Percentiles rank a stretch among this genome's conserved stretches.
These are phyloP conservation scores for Starmerella kuoi DNA, from an alignment of 805 yeast genomes.

Conservation along the genomic window DNA sequence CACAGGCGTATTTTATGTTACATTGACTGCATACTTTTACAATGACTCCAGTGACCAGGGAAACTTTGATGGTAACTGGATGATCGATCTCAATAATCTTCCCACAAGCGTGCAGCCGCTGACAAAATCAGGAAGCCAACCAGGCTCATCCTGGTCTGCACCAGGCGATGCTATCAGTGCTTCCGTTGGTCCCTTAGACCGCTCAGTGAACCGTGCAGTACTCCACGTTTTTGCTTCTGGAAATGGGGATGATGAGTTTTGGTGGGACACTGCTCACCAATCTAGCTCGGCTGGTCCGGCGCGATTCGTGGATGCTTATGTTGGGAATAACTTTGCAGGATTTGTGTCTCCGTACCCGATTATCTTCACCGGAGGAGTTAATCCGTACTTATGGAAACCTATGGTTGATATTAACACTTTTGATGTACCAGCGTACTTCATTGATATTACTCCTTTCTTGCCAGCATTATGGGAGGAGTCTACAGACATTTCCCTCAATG, in stretches of 20 bases:
- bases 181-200: constrained; percentile 14
- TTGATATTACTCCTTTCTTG: constrained; percentile 58
- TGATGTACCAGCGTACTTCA: constrained; percentile 56
- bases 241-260: constrained; percentile 69
- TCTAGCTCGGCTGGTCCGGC: constrained; percentile 17
- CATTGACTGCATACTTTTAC: constrained; percentile 42
- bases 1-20: constrained; percentile 50
- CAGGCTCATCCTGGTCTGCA: constrained; percentile 15
- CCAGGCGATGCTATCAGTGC: constrained; percentile 17
- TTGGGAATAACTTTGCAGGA: constrained; percentile 49
- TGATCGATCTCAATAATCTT: constrained; percentile 11
- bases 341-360: constrained; percentile 58
- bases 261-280: constrained; percentile 41
- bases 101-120: constrained; percentile 14
- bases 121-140: constrained; percentile 1
- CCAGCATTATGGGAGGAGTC: constrained; percentile 53
- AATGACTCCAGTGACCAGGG: constrained; percentile 7
- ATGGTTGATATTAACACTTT: constrained; percentile 63
- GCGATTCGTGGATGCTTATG: constrained; percentile 50
- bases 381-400: constrained; percentile 73
- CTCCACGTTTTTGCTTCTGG: constrained; percentile 58
- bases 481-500: constrained; percentile 41
- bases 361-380: constrained; percentile 67
- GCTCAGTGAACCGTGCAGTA: constrained; percentile 31
- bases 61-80: constrained; percentile 19